Percentiles rank a stretch among this genome's conserved stretches.
Evolutionary conservation across 225 moss, liverwort and hornwort genomes (phyloP).

Genomic region (Lunularia cruciata): DNA sequence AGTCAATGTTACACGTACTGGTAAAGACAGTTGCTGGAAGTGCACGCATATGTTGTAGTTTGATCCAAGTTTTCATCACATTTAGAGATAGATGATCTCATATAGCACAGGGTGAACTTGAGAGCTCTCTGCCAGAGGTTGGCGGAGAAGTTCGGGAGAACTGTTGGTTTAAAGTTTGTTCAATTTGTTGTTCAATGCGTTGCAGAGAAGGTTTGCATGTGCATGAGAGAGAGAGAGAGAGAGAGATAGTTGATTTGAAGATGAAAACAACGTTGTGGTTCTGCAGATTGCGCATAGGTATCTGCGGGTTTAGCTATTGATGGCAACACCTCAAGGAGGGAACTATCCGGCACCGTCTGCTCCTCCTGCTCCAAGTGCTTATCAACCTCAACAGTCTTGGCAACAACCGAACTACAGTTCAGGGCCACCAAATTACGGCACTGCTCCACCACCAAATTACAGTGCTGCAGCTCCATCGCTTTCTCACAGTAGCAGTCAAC

Average conservation of each 20-base stretch:
- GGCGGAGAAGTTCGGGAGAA: too few relatives aligned
- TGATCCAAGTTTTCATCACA: too few relatives aligned
- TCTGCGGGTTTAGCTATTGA: conserved; percentile 7
- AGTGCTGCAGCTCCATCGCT: conserved; percentile 18
- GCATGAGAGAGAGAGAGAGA: not conserved
- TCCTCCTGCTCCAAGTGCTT: conserved; percentile 39
- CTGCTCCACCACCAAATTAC: conserved; percentile 23
- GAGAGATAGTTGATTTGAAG: not conserved
- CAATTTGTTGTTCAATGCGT: too few relatives aligned
- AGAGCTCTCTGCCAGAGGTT: too few relatives aligned
- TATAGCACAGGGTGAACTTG: too few relatives aligned
- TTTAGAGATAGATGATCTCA: too few relatives aligned
- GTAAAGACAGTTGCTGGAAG: too few relatives aligned
- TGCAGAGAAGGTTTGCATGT: not conserved
- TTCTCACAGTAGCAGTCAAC: conserved; percentile 30
- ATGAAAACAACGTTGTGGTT: not conserved
- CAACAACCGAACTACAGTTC: conserved; percentile 30
- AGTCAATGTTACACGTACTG: too few relatives aligned
- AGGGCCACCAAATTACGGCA: conserved; percentile 28
- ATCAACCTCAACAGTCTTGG: conserved; percentile 35
- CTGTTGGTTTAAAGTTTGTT: too few relatives aligned
- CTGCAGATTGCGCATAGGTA: not conserved
- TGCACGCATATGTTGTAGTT: too few relatives aligned
- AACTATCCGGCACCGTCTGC: conserved; percentile 41
- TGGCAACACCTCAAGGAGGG: conserved; percentile 35